Base-by-base conservation (phyloP, 192 early-diverging fungal species). In the Backusella sp. region DNA sequence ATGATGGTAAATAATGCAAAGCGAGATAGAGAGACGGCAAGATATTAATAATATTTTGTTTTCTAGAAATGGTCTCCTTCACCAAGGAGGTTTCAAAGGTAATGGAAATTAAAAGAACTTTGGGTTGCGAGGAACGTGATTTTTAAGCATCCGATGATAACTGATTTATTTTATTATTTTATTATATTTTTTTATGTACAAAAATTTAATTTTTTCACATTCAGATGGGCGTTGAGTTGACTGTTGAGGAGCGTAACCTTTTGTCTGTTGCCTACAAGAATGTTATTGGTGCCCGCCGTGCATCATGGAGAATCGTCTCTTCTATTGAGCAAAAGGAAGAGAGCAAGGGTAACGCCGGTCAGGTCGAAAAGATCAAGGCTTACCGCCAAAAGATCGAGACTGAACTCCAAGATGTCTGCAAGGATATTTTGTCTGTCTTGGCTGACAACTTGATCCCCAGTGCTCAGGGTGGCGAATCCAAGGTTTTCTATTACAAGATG, bases 401-500 rank as follows among this genome's bases (percentile, higher is more conserved):
- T 59, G 96, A 99, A 90, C 96, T 99, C 77, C 84, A 91, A 75
- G 93, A 96, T 70, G 95, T 98, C 72, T 99, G 98, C 92, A 85
- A 91, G 66, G 98, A 99, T 86, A 97, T 99, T 76, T 91, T 99
- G 36, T 76, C 85, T 34, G 98, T 99, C 52, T 88, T 99, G 68
- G 90, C 92, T 77, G 90, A 97, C 32, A 90, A 97, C 87, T 86
- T 98, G 76, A 95, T 99, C 78, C 94, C 94, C 78, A 86, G 90
- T 76, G 95, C 96, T 73, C 93, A 93, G 83, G 91, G 94, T 86
- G 93, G 95, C 80, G 98, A 99, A 90, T 98, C 98, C 81, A 97
- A 96, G 89, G 96, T 99, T 82, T 99, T 99, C 89, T 99, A 98
- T 90, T 97, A 94, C 92, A 99, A 99, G 92, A 98, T 99, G 98